A percentile compares a stretch with the other conserved stretches of the same genome.
Evolutionary conservation across 2,329 filamentous ascomycete genomes (phyloP).

Genomic region (Sarocladiaceae sp.): DNA sequence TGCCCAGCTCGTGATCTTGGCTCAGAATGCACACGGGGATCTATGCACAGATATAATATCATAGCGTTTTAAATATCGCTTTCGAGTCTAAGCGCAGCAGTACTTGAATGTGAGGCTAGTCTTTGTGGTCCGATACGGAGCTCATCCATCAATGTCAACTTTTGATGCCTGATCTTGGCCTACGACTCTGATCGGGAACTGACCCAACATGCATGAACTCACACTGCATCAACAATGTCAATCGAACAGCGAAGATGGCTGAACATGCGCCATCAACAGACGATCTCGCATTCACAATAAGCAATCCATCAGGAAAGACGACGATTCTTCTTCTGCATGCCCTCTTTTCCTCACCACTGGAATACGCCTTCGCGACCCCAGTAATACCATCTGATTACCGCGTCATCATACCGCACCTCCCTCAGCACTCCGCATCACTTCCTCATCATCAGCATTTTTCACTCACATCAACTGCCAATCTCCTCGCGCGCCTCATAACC

Average conservation of each 20-base stretch:
- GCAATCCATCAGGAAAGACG: background rate
- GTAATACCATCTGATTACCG: background rate
- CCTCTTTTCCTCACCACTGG: constrained; percentile 5
- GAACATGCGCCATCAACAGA: background rate
- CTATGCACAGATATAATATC: no score
- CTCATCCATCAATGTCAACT: no score
- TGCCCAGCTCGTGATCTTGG: no score
- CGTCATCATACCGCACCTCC: background rate
- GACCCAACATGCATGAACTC: background rate
- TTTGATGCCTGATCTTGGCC: no score
- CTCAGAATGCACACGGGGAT: no score
- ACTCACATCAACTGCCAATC: background rate
- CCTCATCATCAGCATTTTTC: background rate
- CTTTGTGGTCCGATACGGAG: no score
- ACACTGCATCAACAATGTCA: background rate
- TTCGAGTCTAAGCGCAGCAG: no score
- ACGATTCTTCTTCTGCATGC: constrained; percentile 8
- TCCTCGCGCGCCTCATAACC: background rate
- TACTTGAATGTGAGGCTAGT: no score
- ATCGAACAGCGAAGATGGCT: no score
- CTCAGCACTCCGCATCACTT: background rate
- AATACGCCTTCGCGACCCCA: background rate
- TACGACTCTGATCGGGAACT: no score
- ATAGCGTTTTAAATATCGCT: no score
- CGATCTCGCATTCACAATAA: background rate